Evolutionary conservation across 257 asterid species (phyloP).

Genomic region (Nicotiana knightiana): DNA sequence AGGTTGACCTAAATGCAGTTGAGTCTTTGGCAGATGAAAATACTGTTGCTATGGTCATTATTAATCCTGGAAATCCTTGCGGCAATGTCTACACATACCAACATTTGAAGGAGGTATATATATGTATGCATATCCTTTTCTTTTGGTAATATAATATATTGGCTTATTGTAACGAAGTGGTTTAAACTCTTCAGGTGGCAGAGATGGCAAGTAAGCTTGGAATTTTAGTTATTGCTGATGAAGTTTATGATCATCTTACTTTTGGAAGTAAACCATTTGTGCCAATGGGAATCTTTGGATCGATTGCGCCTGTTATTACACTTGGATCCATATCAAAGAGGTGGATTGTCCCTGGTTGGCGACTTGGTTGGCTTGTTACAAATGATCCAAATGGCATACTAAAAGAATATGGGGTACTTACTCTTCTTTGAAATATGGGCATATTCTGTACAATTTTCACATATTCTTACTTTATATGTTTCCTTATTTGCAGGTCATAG

Average conservation of each 20-base stretch:
- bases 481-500: slow-evolving; percentile 54
- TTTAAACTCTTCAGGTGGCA: slow-evolving; percentile 36
- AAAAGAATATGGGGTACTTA: slow-evolving; percentile 41
- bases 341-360: slow-evolving; percentile 82
- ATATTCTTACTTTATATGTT: neutral
- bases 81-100: slow-evolving; percentile 51
- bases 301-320: slow-evolving; percentile 43
- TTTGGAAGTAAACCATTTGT: slow-evolving; percentile 44
- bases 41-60: slow-evolving; percentile 60
- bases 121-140: neutral
- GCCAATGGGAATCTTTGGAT: slow-evolving; percentile 54
- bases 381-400: slow-evolving; percentile 59
- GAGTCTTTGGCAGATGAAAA: slow-evolving; percentile 62
- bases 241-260: slow-evolving; percentile 56
- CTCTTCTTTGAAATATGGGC: neutral
- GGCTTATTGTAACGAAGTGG: neutral
- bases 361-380: slow-evolving; percentile 62
- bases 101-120: slow-evolving; percentile 49
- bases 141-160: neutral
- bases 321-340: slow-evolving; percentile 67
- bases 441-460: neutral
- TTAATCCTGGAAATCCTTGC: slow-evolving; percentile 79
- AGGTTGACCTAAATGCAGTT: slow-evolving; percentile 49
- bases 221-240: slow-evolving; percentile 58
- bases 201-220: slow-evolving; percentile 55